These are phyloP conservation scores for Tanacetum coccineum DNA, from an alignment of 129 eudicot species.

Conservation along the genomic window DNA sequence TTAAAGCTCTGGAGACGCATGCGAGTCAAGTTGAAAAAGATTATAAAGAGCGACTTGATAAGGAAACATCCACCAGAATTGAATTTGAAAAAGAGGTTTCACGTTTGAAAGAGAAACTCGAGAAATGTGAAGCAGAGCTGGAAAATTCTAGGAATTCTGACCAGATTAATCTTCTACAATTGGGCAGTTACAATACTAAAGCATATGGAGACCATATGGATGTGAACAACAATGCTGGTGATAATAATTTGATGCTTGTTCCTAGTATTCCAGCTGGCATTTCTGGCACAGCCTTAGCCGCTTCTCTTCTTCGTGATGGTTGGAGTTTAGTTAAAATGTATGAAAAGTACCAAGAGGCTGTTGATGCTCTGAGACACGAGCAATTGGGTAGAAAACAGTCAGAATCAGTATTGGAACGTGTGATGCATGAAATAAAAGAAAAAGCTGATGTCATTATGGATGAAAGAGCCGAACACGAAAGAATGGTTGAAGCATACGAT, in stretches of 20 bases:
- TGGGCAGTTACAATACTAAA: slow-evolving; percentile 46
- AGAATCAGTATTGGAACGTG: slow-evolving; percentile 70
- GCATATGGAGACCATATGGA: slow-evolving; percentile 30
- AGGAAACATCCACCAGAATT: slow-evolving; percentile 50
- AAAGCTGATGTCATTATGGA: slow-evolving; percentile 82
- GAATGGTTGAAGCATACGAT: slow-evolving; percentile 76
- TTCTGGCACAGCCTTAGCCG: slow-evolving; percentile 97
- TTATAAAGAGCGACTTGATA: slow-evolving; percentile 73
- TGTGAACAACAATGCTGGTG: slow-evolving; percentile 23
- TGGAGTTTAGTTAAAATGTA: slow-evolving; percentile 97
- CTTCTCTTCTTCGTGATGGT: slow-evolving; percentile 94
- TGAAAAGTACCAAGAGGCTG: slow-evolving; percentile 88
- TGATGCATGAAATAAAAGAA: slow-evolving; percentile 79
- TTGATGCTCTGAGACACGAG: slow-evolving; percentile 88
- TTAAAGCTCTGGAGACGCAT: slow-evolving; percentile 89
- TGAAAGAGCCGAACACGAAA: slow-evolving; percentile 87
- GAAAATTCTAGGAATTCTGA: slow-evolving; percentile 49
- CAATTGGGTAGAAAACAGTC: slow-evolving; percentile 87
- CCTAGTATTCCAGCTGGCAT: slow-evolving; percentile 73
- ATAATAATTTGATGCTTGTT: slow-evolving; percentile 48
- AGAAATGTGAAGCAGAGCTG: slow-evolving; percentile 54
- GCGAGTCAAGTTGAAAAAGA: slow-evolving; percentile 75
- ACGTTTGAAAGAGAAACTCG: slow-evolving; percentile 60
- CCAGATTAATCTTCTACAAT: slow-evolving; percentile 52
- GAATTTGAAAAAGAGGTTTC: slow-evolving; percentile 56